A percentile compares a stretch with the other conserved stretches of the same genome.
These are phyloP conservation scores for Pseudogymnoascus sp. DNA, from an alignment of 2,329 filamentous ascomycete species.

Conservation along the genomic window DNA sequence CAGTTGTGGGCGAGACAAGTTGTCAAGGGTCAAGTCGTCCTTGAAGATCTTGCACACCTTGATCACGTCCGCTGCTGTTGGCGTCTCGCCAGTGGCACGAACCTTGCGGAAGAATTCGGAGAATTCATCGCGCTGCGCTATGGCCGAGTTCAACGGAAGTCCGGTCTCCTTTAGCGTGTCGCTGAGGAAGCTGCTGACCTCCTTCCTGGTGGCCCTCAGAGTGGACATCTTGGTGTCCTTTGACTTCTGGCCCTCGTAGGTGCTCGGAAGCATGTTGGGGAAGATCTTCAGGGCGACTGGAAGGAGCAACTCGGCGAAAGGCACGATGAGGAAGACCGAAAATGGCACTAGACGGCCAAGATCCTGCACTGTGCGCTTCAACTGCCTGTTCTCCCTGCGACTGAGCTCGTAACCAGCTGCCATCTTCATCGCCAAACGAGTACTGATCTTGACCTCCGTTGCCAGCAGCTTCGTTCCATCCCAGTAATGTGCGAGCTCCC, in stretches of 20 bases:
- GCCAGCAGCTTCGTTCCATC: constrained; percentile 93
- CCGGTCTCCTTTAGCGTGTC: constrained; percentile 90
- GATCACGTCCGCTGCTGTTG: constrained; percentile 84
- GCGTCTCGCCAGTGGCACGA: constrained; percentile 79
- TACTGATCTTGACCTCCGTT: constrained; percentile 88
- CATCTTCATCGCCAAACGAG: constrained; percentile 89
- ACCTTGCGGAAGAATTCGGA: constrained; percentile 96
- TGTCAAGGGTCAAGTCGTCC: constrained; percentile 94
- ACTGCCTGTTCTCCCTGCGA: constrained; percentile 83
- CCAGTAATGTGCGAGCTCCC: constrained; percentile 92
- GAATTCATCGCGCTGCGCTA: constrained; percentile 87
- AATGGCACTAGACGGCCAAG: constrained; percentile 88
- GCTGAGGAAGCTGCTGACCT: constrained; percentile 84
- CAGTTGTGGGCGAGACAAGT: constrained; percentile 86
- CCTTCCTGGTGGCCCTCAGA: constrained; percentile 79
- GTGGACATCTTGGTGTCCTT: constrained; percentile 80
- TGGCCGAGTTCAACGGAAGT: constrained; percentile 73
- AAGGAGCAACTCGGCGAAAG: constrained; percentile 86
- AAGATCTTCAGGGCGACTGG: constrained; percentile 89
- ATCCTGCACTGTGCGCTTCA: constrained; percentile 89
- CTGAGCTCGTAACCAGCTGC: constrained; percentile 94
- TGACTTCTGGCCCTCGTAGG: constrained; percentile 84
- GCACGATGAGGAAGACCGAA: constrained; percentile 93
- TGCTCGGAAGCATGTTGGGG: constrained; percentile 94
- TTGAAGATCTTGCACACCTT: constrained; percentile 99